Conservation (phyloP, 495 filamentous ascomycete species). For the Hamigera avellanea region DNA sequence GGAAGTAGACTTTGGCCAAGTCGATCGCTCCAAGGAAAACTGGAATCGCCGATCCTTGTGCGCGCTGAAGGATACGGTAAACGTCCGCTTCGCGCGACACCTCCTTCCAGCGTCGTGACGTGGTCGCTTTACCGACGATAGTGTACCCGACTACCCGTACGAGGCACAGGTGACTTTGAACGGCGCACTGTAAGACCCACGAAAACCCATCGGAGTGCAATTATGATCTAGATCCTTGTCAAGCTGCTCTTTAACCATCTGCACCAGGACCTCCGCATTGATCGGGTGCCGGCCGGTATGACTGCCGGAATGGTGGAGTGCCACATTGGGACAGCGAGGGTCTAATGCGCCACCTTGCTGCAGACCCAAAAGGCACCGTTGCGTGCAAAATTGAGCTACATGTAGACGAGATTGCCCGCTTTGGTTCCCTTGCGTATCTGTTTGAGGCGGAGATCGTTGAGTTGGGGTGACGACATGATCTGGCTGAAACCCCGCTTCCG, state of each 20-base stretch:
- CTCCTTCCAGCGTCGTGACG: constrained; percentile 9
- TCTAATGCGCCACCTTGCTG: constrained; percentile 23
- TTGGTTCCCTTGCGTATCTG: constrained; percentile 2
- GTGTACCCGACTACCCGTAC: constrained; percentile 25
- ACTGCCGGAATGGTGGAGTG: constrained; percentile 13
- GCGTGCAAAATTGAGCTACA: constrained; percentile 28
- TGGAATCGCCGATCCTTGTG: constrained; percentile 21
- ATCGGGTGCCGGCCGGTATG: constrained; percentile 10
- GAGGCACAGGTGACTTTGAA: constrained; percentile 27
- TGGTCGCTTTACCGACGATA: constrained; percentile 30
- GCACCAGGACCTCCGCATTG: constrained; percentile 5
- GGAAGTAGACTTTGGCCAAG: constrained; percentile 15
- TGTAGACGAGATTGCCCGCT: constrained; percentile 1
- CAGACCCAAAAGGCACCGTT: constrained; percentile 35
- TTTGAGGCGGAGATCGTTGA: constrained; percentile 7
- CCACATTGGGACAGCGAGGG: constrained; percentile 28
- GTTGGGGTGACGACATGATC: constrained; percentile 8
- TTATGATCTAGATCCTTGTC: constrained; percentile 12
- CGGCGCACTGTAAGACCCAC: constrained; percentile 17
- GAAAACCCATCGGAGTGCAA: constrained; percentile 13
- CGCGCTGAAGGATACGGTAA: constrained; percentile 16
- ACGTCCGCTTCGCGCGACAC: constrained; percentile 25
- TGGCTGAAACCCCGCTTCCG: constrained; percentile 18
- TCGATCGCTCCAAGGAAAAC: constrained; percentile 28
- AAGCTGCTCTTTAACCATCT: constrained; percentile 11